phyloP scores from a whole-genome alignment of 2,329 filamentous ascomycete species.

The Madurella fahalii region DNA sequence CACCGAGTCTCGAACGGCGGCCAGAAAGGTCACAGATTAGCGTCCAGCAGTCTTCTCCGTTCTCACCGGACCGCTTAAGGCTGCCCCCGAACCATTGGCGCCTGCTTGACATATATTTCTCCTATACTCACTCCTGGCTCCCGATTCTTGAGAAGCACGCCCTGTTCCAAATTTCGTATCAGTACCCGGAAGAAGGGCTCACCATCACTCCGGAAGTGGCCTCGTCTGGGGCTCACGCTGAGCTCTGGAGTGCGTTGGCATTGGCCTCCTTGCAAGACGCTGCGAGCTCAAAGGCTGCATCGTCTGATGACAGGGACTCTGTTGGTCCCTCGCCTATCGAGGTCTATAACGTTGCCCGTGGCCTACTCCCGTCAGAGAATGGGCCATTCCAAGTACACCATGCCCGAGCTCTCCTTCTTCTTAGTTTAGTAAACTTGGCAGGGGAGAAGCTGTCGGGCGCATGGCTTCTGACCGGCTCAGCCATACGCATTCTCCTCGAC shows the following conservation, averaged over 20 bases:
- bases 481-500: conserved; percentile 50
- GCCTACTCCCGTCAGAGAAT: conserved; percentile 46
- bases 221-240: conserved; percentile 45
- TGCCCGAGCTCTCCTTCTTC: conserved; percentile 53
- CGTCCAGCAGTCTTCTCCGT: neutral
- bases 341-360: conserved; percentile 49
- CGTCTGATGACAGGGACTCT: conserved; percentile 15
- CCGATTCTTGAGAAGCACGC: conserved; percentile 67
- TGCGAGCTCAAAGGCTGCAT: conserved; percentile 24
- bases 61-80: conserved; percentile 15
- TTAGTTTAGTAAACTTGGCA: conserved; percentile 61
- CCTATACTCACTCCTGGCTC: conserved; percentile 73
- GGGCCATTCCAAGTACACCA: conserved; percentile 47
- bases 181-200: conserved; percentile 36
- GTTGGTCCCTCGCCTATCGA: conserved; percentile 31
- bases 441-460: conserved; percentile 53
- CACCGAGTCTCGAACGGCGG: neutral
- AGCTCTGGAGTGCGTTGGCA: conserved; percentile 57
- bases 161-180: conserved; percentile 46
- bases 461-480: conserved; percentile 61
- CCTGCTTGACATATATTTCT: conserved; percentile 68
- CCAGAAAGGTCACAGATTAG: neutral
- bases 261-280: conserved; percentile 53
- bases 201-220: conserved; percentile 22
- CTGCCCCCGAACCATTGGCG: conserved; percentile 54